Base-by-base conservation (phyloP, 2,329 filamentous ascomycete species). In the Ceratocystis papillata region DNA sequence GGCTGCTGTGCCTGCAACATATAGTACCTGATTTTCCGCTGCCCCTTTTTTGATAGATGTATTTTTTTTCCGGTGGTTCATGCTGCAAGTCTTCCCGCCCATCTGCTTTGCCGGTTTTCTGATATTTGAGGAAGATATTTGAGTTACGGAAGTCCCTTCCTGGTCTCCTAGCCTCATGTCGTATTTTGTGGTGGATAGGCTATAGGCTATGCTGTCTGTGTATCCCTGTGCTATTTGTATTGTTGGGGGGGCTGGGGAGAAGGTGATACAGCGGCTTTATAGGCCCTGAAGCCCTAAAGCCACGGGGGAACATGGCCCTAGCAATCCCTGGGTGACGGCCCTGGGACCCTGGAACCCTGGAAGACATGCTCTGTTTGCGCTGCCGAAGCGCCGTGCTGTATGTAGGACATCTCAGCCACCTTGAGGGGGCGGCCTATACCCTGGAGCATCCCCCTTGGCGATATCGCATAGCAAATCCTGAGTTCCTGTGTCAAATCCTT, bases 391-490 rank as follows among this genome's bases (percentile, higher is more conserved):
- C 17, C n/a, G 7, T 30, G 30, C 3, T 37, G 22, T 59, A 20
- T 59, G 55, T 30, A 37, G 55, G 28, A 59, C 55, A 59, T 57
- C 25, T 50, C 48, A 57, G 55, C 55, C 55, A 59, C 28, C 28
- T 59, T 25, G 55, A 20, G 15, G 12, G 12, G 10, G 37, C 10
- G 37, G 37, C 37, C 10, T 41, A 10, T 53, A 20, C 22, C 48
- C 22, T 25, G n/a, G 48, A 10, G n/a, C 48, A n/a, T 25, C 48
- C 28, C 17, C 28, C 55, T 37, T 59, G 15, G 30, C 28, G 28
- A 59, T n/a, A 37, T 59, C 12, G 55, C 55, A 46, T 62, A 46
- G 37, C 60, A 45, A 45, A 10, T 12, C 22, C 28, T n/a, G 15
- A 12, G 25, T 25, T 62, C n/a, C 59, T 44, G 41, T 30, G 60